Base-by-base conservation (phyloP, 2,329 filamentous ascomycete genomes). In the Seiridium unicorne region DNA sequence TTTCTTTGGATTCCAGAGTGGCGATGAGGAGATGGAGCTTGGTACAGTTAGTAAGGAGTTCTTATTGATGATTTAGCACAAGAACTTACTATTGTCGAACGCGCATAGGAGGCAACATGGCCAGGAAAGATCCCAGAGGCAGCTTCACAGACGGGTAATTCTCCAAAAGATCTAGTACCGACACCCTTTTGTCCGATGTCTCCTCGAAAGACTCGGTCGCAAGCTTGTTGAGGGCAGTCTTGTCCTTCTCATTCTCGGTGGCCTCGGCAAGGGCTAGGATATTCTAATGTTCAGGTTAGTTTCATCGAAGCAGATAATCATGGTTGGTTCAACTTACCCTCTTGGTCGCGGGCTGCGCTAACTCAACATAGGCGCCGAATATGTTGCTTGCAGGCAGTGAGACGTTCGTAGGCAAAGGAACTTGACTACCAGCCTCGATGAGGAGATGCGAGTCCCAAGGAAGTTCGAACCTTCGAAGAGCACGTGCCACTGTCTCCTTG, bases 81-180 rank as follows among this genome's bases (percentile, higher is more conserved):
- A 36, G 26, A 3, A 35, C 55, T 49, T 49, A 58, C 55, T 88
- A 88, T 66, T 87, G 84, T 3, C 85, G 81, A 32, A 84, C 76
- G 3, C 85, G 81, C 82, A 90, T 85, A 0, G 87, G 84, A 1
- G 84, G 84, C 1, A 88, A 80, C 77, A 88, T 84, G 46, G 79
- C 63, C 74, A 44, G 89, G 74, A 75, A 86, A 1, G 62, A 54
- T 5, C 62, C 65, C 18, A 72, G 62, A 3, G 66, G 59, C 72
- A 77, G 44, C 74, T 74, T 64, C 78, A 79, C 76, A 75, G 79
- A 51, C 66, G 67, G 68, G 35, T 66, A 62, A n/a, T 64, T 63
- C 54, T 71, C 68, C 40, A 71, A 67, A 5, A 71, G 53, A 47
- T 70, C 69, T 9, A 72, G 60, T 0, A 64, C 59, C 1, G 65